These are phyloP conservation scores for Ceratocystis alfenasii DNA, from an alignment of 2,329 filamentous ascomycete genomes.

Conservation along the genomic window DNA sequence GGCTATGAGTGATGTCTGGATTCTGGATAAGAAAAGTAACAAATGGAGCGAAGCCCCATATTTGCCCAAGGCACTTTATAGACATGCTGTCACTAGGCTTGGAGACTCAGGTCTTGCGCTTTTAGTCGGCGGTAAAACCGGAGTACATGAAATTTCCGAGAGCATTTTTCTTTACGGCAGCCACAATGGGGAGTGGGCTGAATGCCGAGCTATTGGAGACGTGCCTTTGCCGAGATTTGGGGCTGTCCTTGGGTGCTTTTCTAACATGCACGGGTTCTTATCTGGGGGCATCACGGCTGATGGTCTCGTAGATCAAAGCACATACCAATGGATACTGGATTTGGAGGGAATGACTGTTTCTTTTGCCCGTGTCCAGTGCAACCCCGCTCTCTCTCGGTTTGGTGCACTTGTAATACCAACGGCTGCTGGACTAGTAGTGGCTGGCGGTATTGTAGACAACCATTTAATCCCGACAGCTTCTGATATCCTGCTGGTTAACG, in stretches of 20 bases:
- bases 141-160: conserved; percentile 36
- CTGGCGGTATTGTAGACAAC: conserved; percentile 14
- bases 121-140: conserved; percentile 50
- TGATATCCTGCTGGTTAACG: conserved; percentile 16
- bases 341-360: not conserved
- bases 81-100: conserved; percentile 54
- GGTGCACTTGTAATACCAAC: conserved; percentile 23
- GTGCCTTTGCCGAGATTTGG: conserved; percentile 27
- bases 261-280: conserved; percentile 43
- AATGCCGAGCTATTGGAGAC: conserved; percentile 31
- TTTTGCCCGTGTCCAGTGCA: not conserved
- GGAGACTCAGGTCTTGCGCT: conserved; percentile 41
- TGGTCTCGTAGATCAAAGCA: conserved; percentile 49
- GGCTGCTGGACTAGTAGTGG: conserved; percentile 29
- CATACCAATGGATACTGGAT: conserved; percentile 51
- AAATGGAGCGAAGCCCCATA: conserved; percentile 53
- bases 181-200: conserved; percentile 36
- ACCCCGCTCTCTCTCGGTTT: conserved; percentile 10
- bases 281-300: conserved; percentile 58
- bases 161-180: conserved; percentile 42
- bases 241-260: conserved; percentile 33
- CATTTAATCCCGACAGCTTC: conserved; percentile 10
- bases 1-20: conserved; percentile 63
- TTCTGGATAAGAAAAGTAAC: conserved; percentile 43
- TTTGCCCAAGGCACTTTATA: conserved; percentile 60